Conservation (phyloP, 768 basidiomycete species). For the Leccinellum rugosiceps region DNA sequence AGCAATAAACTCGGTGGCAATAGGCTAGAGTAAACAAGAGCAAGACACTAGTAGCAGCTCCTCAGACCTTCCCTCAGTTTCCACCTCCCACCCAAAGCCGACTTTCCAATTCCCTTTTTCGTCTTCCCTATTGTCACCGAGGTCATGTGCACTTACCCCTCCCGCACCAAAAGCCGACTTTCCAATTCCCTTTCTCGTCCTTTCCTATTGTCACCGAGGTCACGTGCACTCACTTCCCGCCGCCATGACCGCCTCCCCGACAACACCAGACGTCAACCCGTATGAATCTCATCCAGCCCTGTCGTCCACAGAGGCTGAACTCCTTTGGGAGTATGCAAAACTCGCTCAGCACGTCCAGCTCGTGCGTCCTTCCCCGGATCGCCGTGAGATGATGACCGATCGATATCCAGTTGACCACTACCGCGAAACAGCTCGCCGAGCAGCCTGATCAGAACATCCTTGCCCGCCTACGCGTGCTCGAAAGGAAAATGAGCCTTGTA, state of each 20-base stretch:
- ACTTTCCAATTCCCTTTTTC: neutral
- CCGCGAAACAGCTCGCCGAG: conserved; percentile 68
- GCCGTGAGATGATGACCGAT: neutral
- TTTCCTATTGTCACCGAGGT: neutral
- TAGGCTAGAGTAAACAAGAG: neutral
- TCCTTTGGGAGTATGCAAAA: conserved; percentile 93
- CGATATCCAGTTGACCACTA: conserved; percentile 52
- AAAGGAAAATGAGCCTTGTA: conserved; percentile 94
- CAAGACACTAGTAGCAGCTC: neutral
- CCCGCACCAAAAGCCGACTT: neutral
- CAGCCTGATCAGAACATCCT: conserved; percentile 78
- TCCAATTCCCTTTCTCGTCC: neutral
- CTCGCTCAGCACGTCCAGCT: conserved; percentile 75
- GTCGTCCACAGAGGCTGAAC: conserved; percentile 66
- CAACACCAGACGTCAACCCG: conserved; percentile 47
- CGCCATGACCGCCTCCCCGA: neutral
- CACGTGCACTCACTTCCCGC: neutral
- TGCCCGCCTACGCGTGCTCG: conserved; percentile 71
- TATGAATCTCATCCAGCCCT: conserved; percentile 70
- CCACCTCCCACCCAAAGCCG: too few species aligned
- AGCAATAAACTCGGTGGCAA: neutral
- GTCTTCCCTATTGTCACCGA: too few species aligned
- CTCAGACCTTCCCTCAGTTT: too few species aligned
- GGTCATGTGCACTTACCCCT: too few species aligned
- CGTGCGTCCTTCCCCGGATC: conserved; percentile 41